These are phyloP conservation scores for Ogataea dorogensis DNA, from an alignment of 805 yeast species.

Conservation along the genomic window DNA sequence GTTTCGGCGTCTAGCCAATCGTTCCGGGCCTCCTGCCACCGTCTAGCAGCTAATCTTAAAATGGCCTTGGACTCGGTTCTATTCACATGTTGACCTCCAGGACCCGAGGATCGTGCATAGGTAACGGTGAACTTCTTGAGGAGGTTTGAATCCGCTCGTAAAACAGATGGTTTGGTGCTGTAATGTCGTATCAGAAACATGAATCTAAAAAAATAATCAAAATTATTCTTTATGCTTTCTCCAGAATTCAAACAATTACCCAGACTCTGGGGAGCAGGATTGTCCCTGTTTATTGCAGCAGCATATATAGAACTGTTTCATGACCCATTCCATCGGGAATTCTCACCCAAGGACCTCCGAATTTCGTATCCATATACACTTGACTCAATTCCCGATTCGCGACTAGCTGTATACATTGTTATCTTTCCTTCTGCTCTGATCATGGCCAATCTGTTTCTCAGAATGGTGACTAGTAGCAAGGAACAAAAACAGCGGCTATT, in stretches of 20 bases:
- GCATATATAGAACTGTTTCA: not conserved
- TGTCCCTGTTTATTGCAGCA: not conserved
- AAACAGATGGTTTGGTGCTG: constrained; percentile 2
- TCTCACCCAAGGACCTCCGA: constrained; percentile 2
- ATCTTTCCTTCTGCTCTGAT: not conserved
- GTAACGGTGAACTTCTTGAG: constrained; percentile 35
- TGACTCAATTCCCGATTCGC: constrained; percentile 5
- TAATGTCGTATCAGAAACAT: constrained; percentile 3
- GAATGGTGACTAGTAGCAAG: not conserved
- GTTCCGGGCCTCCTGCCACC: constrained; percentile 39
- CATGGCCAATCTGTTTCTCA: not conserved
- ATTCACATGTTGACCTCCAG: constrained; percentile 64
- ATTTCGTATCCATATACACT: constrained; percentile 5
- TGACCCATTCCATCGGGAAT: constrained; percentile 5
- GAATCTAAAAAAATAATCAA: not conserved
- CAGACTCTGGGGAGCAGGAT: not conserved
- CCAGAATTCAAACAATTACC: not conserved
- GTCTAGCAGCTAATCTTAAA: constrained; percentile 32
- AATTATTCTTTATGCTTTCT: not conserved
- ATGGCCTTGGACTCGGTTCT: constrained; percentile 51
- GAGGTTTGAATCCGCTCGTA: constrained; percentile 8
- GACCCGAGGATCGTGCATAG: constrained; percentile 53
- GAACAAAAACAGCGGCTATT: constrained; percentile 29
- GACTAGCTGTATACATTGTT: not conserved
- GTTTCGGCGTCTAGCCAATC: constrained; percentile 43